These are phyloP conservation scores for Salix caprea DNA, from an alignment of 345 rosid genomes.

Conservation along the genomic window DNA sequence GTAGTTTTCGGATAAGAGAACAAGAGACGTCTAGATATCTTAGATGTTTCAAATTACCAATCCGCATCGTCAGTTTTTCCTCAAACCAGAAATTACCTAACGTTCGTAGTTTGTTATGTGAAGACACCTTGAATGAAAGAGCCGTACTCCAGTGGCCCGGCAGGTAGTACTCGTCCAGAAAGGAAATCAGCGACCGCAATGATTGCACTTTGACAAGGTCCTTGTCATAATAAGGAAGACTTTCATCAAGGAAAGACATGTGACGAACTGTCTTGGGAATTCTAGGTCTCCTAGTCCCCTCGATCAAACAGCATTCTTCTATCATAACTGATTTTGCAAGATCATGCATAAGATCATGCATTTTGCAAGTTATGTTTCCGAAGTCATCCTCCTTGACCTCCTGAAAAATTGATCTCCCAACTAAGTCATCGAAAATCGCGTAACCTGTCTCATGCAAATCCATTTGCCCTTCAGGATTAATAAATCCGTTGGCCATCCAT, in stretches of 20 bases:
- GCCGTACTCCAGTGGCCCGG: accelerated
- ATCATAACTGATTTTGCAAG: conserved; percentile 9
- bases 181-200: neutral
- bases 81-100: accelerated
- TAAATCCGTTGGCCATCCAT: conserved; percentile 30
- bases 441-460: conserved; percentile 9
- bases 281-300: neutral
- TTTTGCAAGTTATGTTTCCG: conserved; percentile 2
- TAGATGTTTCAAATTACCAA: conserved; percentile 22
- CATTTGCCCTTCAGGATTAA: neutral
- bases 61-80: neutral
- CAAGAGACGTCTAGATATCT: conserved; percentile 12
- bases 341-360: conserved; percentile 29
- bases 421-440: conserved; percentile 13
- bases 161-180: accelerated
- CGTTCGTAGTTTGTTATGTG: too few relatives aligned
- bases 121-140: too few relatives aligned
- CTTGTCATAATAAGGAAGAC: neutral
- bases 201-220: neutral
- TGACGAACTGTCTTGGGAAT: neutral
- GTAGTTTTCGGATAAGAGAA: neutral
- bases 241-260: accelerated
- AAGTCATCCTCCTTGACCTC: neutral
- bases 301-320: neutral
- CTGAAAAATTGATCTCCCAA: conserved; percentile 16